Evolutionary conservation across 2,329 filamentous ascomycete species (phyloP).

Genomic region (Alternaria rosae): DNA sequence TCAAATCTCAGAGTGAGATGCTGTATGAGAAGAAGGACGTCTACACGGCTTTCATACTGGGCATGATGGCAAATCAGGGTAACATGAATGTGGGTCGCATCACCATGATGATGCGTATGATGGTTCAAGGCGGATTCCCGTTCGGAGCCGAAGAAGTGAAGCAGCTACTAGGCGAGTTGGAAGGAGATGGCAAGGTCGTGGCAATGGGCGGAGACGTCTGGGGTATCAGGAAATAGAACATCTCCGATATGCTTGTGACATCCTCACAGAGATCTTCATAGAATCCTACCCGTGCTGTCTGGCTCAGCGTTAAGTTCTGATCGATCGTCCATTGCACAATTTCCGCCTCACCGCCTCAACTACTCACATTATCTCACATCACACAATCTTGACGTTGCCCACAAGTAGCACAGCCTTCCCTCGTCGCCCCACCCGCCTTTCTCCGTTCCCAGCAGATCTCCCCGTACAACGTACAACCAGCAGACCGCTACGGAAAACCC

Average conservation of each 20-base stretch:
- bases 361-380: background rate
- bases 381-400: background rate
- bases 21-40: conserved; percentile 74
- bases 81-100: conserved; percentile 84
- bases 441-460: background rate
- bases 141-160: conserved; percentile 89
- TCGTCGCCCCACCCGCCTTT: background rate
- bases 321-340: background rate
- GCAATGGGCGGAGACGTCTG: conserved; percentile 43
- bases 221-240: conserved; percentile 35
- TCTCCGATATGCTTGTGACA: background rate
- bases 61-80: conserved; percentile 93
- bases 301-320: background rate
- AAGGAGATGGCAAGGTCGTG: conserved; percentile 40
- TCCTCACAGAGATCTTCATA: background rate
- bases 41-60: conserved; percentile 91
- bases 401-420: background rate
- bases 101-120: conserved; percentile 93
- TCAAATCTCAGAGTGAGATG: conserved; percentile 62
- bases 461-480: background rate
- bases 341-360: background rate
- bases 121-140: conserved; percentile 84
- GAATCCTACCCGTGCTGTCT: background rate
- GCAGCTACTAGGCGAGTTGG: conserved; percentile 80
- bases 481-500: background rate